Evolutionary conservation across 495 filamentous ascomycete genomes (phyloP).

Genomic region (Tuber calosporum): DNA sequence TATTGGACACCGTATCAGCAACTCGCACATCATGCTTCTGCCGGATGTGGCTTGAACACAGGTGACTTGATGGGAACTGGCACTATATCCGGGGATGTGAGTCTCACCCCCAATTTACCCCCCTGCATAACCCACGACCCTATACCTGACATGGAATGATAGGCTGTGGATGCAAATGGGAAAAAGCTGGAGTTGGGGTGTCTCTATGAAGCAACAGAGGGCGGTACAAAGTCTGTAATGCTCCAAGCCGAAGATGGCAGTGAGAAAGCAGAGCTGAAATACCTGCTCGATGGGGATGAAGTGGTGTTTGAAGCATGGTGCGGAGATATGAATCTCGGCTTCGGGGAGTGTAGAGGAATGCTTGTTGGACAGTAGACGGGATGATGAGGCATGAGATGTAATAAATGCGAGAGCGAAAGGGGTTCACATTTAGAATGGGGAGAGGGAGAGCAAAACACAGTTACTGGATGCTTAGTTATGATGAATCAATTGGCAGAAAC

Average conservation of each 20-base stretch:
- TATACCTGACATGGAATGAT: not conserved
- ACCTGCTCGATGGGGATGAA: slow-evolving; percentile 75
- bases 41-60: slow-evolving; percentile 68
- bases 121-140: not conserved
- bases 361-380: not conserved
- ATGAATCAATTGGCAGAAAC: slow-evolving; percentile 1
- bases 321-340: slow-evolving; percentile 53
- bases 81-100: slow-evolving; percentile 62
- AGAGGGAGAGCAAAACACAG: not conserved
- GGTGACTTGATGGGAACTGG: slow-evolving; percentile 85
- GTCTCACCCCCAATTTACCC: not conserved
- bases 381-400: not conserved
- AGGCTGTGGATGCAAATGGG: slow-evolving; percentile 44
- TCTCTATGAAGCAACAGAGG: slow-evolving; percentile 56
- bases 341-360: slow-evolving; percentile 60
- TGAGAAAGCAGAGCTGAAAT: slow-evolving; percentile 58
- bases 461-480: not conserved
- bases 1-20: slow-evolving; percentile 65
- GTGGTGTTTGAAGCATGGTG: slow-evolving; percentile 62
- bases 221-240: slow-evolving; percentile 55
- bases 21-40: slow-evolving; percentile 80
- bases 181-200: slow-evolving; percentile 54
- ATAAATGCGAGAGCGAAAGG: not conserved
- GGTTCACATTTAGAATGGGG: not conserved
- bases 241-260: slow-evolving; percentile 57